Base-by-base conservation (phyloP, 192 early-diverging fungal species). In the Podila epigama region DNA sequence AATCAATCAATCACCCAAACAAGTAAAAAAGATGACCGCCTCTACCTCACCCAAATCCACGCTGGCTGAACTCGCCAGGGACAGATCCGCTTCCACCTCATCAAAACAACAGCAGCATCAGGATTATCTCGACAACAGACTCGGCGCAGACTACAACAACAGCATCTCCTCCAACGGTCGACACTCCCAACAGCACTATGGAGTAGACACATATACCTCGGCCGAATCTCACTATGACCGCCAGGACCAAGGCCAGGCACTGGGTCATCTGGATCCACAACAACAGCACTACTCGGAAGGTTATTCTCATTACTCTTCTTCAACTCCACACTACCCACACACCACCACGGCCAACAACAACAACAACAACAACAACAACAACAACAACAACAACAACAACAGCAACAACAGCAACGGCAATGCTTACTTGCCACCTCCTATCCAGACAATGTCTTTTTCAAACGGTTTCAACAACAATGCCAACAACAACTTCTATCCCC, bases 131-230 rank as follows among this genome's bases (percentile, higher is more conserved):
- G n/a, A n/a, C n/a, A n/a, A n/a, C n/a, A n/a, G n/a, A n/a, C n/a
- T n/a, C n/a, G n/a, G n/a, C n/a, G 27, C 68, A 51, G 63, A 72
- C n/a, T 72, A 72, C 34, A 32, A 62, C 12, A 55, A 59, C 4
- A 65, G 57, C 32, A 20, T 57, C 13, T 29, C 70, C n/a, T 28
- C 16, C 52, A 70, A 34, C 22, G 36, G 40, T 34, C 15, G 35
- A 27, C 60, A 52, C 37, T 34, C 44, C 37, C 33, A 61, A 33
- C 28, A 36, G 39, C 40, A 44, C 42, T 25, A 60, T n/a, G 63
- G 39, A 68, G 48, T n/a, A 60, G 59, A 22, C 56, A 64, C 50
- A 59, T 48, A 1, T 53, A 60, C 4, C 51, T 55, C 42, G n/a
- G 0, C 44, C 3, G 44, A 48, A 48, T 18, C n/a, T 9, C 44